These are phyloP conservation scores for Clonostachys chloroleuca DNA, from an alignment of 2,329 filamentous ascomycete genomes.

Conservation along the genomic window DNA sequence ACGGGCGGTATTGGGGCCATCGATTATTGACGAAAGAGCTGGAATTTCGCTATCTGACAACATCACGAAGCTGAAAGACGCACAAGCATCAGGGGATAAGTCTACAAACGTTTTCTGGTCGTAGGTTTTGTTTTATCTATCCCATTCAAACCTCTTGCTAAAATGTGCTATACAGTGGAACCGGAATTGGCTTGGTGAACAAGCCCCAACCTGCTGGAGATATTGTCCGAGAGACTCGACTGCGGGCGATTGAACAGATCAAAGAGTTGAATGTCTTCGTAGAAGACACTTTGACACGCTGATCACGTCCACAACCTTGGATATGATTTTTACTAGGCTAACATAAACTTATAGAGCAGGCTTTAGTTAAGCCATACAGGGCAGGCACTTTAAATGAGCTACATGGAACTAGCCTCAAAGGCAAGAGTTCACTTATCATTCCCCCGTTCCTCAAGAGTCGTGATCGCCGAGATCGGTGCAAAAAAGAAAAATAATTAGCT, in stretches of 20 bases:
- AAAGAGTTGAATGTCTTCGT: not conserved
- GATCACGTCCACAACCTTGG: no score
- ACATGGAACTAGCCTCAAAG: no score
- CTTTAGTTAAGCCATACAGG: no score
- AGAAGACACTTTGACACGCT: no score
- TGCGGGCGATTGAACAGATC: slow-evolving; percentile 27
- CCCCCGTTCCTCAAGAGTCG: no score
- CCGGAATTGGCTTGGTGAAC: slow-evolving; percentile 39
- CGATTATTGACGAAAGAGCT: slow-evolving; percentile 30
- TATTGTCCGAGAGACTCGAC: slow-evolving; percentile 34
- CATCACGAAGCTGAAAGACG: slow-evolving; percentile 26
- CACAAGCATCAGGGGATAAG: slow-evolving; percentile 24
- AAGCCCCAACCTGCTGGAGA: slow-evolving; percentile 31
- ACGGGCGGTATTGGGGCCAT: slow-evolving; percentile 29
- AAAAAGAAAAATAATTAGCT: no score
- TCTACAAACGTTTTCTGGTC: slow-evolving; percentile 27
- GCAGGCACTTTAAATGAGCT: no score
- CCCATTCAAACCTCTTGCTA: not conserved
- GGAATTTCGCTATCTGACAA: slow-evolving; percentile 38
- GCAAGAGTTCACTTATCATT: no score
- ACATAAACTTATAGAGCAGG: no score
- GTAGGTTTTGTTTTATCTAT: slow-evolving; percentile 13
- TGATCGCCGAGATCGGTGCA: no score
- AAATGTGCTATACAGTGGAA: slow-evolving; percentile 20
- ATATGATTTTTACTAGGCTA: no score